Base-by-base conservation (phyloP, 2,329 filamentous ascomycete genomes). In the Colletotrichum lini region DNA sequence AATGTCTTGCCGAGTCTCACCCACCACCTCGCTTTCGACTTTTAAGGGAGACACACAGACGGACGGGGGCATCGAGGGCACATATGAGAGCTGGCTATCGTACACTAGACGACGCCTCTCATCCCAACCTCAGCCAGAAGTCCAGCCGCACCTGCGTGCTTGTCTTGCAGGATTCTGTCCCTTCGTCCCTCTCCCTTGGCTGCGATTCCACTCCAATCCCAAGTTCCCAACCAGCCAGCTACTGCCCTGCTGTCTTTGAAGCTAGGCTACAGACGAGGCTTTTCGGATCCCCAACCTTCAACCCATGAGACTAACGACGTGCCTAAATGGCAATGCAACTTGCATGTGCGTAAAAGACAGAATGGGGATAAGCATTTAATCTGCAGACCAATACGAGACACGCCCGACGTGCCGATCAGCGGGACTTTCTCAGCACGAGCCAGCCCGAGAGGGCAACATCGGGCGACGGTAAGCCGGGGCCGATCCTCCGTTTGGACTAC, bases 351-450 rank as follows among this genome's bases (percentile, higher is more conserved):
- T 5, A 15, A 49, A 23, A 49, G 38, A 57, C 63, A 52, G 26
- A 62, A 50, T 35, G 50, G 23, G 56, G 64, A 66, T 52, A 38
- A 26, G 42, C 67, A 70, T 70, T 57, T 50, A 56, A 70, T 38
- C 57, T 67, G 67, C 50, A 57, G 64, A 62, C 67, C 38, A 52
- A 61, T 57, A 49, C 67, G 67, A 70, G 67, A 70, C 67, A 67
- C 44, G 56, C 40, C 42, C 45, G 35, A 67, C 30, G 53, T n/a
- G 50, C 57, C 57, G 67, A 70, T 70, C 56, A 67, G 64, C 57
- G 64, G 64, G 44, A 49, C 57, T 38, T 38, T 54, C 40, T 7
- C 67, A 67, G 12, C 21, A 59, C 57, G 49, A 42, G 56, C 67
- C 67, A 67, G 12, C 21, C 44, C 18, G n/a, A 47, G 44, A 45